Evolutionary conservation across 2,329 filamentous ascomycete species (phyloP), one percentile per base, ranked within the genome.

Genomic region (Aspergillus sp.): DNA sequence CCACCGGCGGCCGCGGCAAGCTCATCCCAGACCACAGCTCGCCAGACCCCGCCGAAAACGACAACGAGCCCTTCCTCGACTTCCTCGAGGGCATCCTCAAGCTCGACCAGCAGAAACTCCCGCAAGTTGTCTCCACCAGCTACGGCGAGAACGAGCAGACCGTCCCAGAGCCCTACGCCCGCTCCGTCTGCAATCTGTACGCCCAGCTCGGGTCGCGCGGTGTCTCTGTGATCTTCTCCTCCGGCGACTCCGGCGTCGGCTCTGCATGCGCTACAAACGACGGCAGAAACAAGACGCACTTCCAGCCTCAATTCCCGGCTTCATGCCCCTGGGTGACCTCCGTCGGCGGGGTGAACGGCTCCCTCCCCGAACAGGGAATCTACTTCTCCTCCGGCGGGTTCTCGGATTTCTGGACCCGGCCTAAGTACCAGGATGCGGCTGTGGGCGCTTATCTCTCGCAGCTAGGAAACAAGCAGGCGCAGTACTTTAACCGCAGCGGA

Each of bases 161-260:
- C 48, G 65, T 77, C 15, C 73, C 75, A 3, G 65, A 67, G 33
- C 64, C 53, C 27, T 77, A 77, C 60, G 74, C 76, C 51, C 64
- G 63, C 44, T 62, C 64, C 21, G 73, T 79, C 45, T 80, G 77
- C 63, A 74, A 73, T 59, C 68, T 79, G 41, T 79, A 71, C 66
- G 73, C 79, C 53, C 82, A 83, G 62, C 77, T 83, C 23, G 80
- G 79, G 17, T 73, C 79, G 57, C 79, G 81, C 48, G 80, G 81
- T 23, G 77, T 81, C 2, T 78, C 76, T 4, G 69, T 82, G 19
- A 66, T 82, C 61, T 77, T 81, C 60, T 78, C 79, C 3, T 80
- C 78, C 1, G 80, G 81, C 17, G 81, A 83, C 64, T 76, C 72
- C 12, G 80, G 79, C 31, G 78, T 80, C 27, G 77, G 72, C 19